Evolutionary conservation across 768 basidiomycete species (phyloP), one percentile per base, ranked within the genome.

Genomic region (Filobasidium floriforme): DNA sequence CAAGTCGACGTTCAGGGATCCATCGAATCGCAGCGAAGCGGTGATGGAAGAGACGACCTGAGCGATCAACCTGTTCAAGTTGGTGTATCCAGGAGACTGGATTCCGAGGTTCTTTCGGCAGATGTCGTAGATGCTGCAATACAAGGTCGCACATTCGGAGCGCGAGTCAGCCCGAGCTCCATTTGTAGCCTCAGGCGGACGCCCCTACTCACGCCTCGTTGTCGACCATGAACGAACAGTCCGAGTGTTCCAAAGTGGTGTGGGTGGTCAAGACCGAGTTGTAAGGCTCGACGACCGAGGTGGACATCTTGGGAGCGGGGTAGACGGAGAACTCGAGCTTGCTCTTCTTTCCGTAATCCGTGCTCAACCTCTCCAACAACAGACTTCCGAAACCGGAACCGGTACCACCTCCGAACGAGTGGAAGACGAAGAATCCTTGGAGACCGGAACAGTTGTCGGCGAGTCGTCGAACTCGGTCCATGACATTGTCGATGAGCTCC

Each of bases 141-240:
- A 3, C 11, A n/a, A n/a, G 26, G 19, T 10, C 49, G 55, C 29
- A 66, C 60, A 24, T n/a, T 37, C 32, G 18, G 7, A n/a, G 32
- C 24, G 40, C n/a, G 12, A 4, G 29, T 22, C 19, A 18, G 19
- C 40, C 7, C 19, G 41, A 52, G 9, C 1, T 11, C 12, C 12
- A 61, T 29, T 10, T 44, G 5, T 14, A 41, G 28, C 22, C n/a
- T 61, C 55, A 10, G 10, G 2, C 11, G 40, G 14, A 29, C 15
- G 28, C 26, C 22, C 40, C 22, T 19, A 75, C 78, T 74, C 66
- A 79, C 77, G 80, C 96, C 80, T 99, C 93, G 78, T 99, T 99
- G 78, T 99, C 96, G 69, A 99, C 96, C 94, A 99, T 98, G 85
- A 99, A 99, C 43, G 96, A 97, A 80, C 96, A 99, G 82, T 99